Evolutionary conservation across 176 grass and related monocot genomes (phyloP).

Genomic region (Phyllostachys edulis): DNA sequence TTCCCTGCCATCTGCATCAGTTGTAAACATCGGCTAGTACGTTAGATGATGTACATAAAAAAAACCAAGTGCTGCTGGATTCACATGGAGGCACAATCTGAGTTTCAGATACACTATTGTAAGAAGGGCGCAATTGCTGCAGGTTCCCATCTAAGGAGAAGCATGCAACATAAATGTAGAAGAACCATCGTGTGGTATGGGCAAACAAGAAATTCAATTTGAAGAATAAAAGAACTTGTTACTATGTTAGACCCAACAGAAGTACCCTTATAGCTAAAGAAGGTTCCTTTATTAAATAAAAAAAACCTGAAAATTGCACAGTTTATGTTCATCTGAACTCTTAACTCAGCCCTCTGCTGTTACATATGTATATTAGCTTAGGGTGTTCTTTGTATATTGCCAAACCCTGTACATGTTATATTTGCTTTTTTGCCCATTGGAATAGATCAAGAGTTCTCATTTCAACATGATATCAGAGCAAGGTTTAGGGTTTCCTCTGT

Average conservation of each 20-base stretch:
- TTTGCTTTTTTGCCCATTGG: no score
- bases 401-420: no score
- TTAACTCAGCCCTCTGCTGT: neutral
- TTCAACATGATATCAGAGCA: no score
- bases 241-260: neutral
- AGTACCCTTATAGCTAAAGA: conserved; percentile 4
- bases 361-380: no score
- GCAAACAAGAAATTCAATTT: neutral
- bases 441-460: no score
- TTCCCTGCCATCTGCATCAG: conserved; percentile 68
- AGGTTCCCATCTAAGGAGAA: neutral
- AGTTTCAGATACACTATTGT: neutral
- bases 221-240: neutral
- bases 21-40: neutral
- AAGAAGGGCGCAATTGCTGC: neutral
- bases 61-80: neutral
- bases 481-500: no score
- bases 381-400: no score
- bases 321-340: neutral
- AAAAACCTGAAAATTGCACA: neutral
- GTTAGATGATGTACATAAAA: neutral
- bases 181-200: neutral
- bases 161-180: neutral
- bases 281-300: neutral
- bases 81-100: neutral